phyloP scores from a whole-genome alignment of 2,329 filamentous ascomycete genomes.

The Phyllachora maydis region DNA sequence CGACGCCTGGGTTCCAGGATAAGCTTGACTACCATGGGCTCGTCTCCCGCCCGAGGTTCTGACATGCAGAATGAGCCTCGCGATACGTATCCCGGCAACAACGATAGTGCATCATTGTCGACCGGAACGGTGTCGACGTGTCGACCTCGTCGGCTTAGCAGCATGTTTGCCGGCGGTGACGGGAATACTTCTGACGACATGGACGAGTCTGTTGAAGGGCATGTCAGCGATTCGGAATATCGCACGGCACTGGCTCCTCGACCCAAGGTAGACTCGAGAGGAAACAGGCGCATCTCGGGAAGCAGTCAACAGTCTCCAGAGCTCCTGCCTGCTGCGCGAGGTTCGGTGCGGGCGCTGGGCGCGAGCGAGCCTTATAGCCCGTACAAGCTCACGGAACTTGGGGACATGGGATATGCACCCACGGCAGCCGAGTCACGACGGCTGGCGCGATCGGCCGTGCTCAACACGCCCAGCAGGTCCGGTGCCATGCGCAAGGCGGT shows the following conservation, averaged over 20 bases:
- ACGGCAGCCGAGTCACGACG: slow-evolving; percentile 6
- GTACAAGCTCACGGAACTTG: slow-evolving; percentile 14
- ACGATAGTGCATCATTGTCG: slow-evolving; percentile 57
- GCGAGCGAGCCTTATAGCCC: slow-evolving; percentile 24
- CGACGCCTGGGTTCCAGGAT: slow-evolving; percentile 26
- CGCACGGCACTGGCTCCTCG: slow-evolving; percentile 43
- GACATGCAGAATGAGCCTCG: slow-evolving; percentile 21
- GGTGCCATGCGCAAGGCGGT: slow-evolving; percentile 57
- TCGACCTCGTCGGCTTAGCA: slow-evolving; percentile 57
- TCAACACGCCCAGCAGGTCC: slow-evolving; percentile 20
- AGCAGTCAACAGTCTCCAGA: no score
- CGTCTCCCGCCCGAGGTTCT: slow-evolving; percentile 22
- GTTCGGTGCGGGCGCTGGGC: slow-evolving; percentile 13
- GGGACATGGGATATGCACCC: no score
- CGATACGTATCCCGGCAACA: slow-evolving; percentile 58
- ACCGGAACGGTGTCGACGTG: slow-evolving; percentile 37
- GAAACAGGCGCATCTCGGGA: slow-evolving; percentile 19
- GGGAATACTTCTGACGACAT: slow-evolving; percentile 45
- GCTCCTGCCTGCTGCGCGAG: slow-evolving; percentile 8
- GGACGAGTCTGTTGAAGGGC: slow-evolving; percentile 39
- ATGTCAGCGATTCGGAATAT: slow-evolving; percentile 46
- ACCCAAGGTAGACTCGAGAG: slow-evolving; percentile 19
- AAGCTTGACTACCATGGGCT: slow-evolving; percentile 25
- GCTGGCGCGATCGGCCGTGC: slow-evolving; percentile 9
- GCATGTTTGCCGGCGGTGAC: slow-evolving; percentile 73